Percentiles rank a stretch among this genome's conserved stretches.
phyloP scores from a whole-genome alignment of 306 rosid genomes.

The Dalbergia cochinchinensis region DNA sequence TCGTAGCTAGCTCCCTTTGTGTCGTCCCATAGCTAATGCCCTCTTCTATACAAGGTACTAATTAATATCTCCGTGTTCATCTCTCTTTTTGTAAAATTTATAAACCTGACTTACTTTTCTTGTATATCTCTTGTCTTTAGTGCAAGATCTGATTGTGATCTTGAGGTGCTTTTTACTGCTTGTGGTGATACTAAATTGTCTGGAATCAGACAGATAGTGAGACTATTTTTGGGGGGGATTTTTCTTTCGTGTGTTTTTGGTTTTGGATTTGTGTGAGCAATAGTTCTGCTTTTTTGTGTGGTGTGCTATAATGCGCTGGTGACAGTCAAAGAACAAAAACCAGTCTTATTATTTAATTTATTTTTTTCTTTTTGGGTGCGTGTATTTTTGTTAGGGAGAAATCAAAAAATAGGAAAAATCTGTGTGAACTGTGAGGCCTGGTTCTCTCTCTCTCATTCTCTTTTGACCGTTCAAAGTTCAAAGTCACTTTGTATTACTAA shows the following conservation, averaged over 20 bases:
- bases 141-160: conserved; percentile 51
- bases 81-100: conserved; percentile 10
- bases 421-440: neutral
- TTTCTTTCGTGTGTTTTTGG: neutral
- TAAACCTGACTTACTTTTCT: conserved; percentile 14
- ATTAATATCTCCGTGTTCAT: neutral
- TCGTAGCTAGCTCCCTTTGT: conserved; percentile 37
- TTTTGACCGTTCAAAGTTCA: conserved; percentile 7
- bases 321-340: conserved; percentile 74
- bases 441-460: neutral
- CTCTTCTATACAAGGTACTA: conserved; percentile 32
- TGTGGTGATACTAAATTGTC: conserved; percentile 55
- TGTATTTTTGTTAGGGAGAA: neutral
- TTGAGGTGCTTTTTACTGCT: conserved; percentile 39
- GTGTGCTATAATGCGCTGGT: conserved; percentile 82
- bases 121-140: conserved; percentile 29
- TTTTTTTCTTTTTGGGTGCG: neutral
- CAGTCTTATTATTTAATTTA: conserved; percentile 32
- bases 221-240: conserved; percentile 34
- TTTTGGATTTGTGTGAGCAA: conserved; percentile 55
- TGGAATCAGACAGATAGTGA: conserved; percentile 79
- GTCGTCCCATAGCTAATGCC: conserved; percentile 48
- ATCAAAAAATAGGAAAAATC: conserved; percentile 5
- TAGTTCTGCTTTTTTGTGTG: conserved; percentile 61
- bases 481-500: neutral